Percentiles rank a stretch among this genome's conserved stretches.
These are phyloP conservation scores for Citrus australasica DNA, from an alignment of 345 rosid species.

Conservation along the genomic window DNA sequence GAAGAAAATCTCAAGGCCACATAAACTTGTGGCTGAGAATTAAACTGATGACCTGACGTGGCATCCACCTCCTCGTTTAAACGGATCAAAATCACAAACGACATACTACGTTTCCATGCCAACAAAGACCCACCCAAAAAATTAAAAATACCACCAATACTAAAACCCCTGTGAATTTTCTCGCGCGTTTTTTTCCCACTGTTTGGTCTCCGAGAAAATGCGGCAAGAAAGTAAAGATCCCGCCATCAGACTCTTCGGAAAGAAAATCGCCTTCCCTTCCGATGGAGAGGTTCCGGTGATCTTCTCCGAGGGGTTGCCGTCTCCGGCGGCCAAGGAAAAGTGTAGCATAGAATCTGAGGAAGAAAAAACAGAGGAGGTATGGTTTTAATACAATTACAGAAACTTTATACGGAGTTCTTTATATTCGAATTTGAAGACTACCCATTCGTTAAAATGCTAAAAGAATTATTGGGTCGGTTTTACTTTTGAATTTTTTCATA, in stretches of 20 bases:
- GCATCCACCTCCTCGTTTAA: conserved; percentile 52
- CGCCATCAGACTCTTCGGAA: conserved; percentile 79
- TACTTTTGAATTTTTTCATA: not conserved
- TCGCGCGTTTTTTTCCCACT: conserved; percentile 21
- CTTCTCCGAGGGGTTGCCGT: conserved; percentile 11
- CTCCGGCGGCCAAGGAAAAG: not conserved
- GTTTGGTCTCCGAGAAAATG: conserved; percentile 42
- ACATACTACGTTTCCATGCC: conserved; percentile 18
- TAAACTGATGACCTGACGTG: conserved; percentile 60
- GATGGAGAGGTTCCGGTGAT: conserved; percentile 19
- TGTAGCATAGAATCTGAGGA: conserved; percentile 2
- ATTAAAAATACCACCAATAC: not conserved
- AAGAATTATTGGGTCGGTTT: conserved; percentile 21
- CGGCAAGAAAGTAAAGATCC: conserved; percentile 50
- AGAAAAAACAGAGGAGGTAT: conserved; percentile 51
- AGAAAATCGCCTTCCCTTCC: conserved; percentile 51
- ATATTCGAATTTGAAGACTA: conserved; percentile 10
- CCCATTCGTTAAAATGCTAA: conserved; percentile 19
- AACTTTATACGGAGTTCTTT: not conserved
- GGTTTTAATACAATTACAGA: not conserved
- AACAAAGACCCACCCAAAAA: conserved; percentile 12
- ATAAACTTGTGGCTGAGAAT: conserved; percentile 91
- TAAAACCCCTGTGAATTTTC: conserved; percentile 1
- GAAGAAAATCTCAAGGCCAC: conserved; percentile 67
- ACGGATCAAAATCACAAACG: conserved; percentile 58